phyloP scores from a whole-genome alignment of 495 filamentous ascomycete genomes.

The Podospora tetraspora region DNA sequence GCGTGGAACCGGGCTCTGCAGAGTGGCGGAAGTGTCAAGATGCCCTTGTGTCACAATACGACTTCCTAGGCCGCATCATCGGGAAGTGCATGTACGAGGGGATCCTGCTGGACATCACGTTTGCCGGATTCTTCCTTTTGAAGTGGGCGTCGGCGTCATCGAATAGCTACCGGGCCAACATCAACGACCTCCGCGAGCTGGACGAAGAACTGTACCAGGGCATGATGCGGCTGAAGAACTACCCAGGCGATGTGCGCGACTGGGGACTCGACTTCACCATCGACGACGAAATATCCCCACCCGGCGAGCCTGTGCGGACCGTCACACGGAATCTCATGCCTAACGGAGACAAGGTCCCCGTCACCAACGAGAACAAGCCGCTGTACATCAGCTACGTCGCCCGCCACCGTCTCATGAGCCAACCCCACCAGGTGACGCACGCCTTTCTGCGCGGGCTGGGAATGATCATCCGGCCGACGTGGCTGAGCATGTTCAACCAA shows the following conservation, averaged over 20 bases:
- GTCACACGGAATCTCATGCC: slow-evolving; percentile 70
- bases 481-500: slow-evolving; percentile 99
- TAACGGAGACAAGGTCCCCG: slow-evolving; percentile 67
- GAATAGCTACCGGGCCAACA: slow-evolving; percentile 72
- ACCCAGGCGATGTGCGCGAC: slow-evolving; percentile 71
- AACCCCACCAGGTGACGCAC: slow-evolving; percentile 70
- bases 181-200: slow-evolving; percentile 90
- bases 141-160: slow-evolving; percentile 75
- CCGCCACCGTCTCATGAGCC: slow-evolving; percentile 73
- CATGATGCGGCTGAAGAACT: slow-evolving; percentile 83
- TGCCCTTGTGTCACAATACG: slow-evolving; percentile 68
- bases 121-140: slow-evolving; percentile 92
- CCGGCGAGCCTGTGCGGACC: slow-evolving; percentile 45
- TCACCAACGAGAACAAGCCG: slow-evolving; percentile 86
- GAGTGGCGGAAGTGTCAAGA: slow-evolving; percentile 55
- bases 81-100: slow-evolving; percentile 98
- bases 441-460: slow-evolving; percentile 83
- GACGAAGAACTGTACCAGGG: slow-evolving; percentile 94
- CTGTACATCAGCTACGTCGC: slow-evolving; percentile 93
- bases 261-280: slow-evolving; percentile 88
- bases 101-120: slow-evolving; percentile 88
- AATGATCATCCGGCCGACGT: slow-evolving; percentile 82
- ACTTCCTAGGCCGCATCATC: slow-evolving; percentile 87
- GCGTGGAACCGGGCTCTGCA: slow-evolving; percentile 42
- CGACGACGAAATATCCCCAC: slow-evolving; percentile 64